These are phyloP conservation scores for Aspergillus luchuensis DNA, from an alignment of 2,329 filamentous ascomycete species.

Conservation along the genomic window DNA sequence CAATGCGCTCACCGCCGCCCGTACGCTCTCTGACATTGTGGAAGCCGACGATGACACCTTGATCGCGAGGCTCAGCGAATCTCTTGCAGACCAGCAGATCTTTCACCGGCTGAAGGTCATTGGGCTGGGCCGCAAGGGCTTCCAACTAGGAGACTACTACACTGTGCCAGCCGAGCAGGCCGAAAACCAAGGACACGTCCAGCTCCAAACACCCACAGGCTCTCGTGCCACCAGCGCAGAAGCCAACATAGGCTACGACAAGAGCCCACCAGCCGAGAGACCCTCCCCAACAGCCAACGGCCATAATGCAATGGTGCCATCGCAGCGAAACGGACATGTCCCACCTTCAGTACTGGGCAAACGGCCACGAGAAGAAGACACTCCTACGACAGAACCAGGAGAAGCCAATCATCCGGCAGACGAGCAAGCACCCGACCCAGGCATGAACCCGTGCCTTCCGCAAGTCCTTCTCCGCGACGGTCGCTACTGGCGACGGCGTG, in stretches of 20 bases:
- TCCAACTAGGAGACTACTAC: slow-evolving; percentile 41
- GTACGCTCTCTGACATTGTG: slow-evolving; percentile 37
- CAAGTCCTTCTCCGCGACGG: slow-evolving; percentile 18
- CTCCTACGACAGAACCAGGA: not conserved
- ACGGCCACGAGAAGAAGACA: slow-evolving; percentile 20
- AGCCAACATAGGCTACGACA: slow-evolving; percentile 6
- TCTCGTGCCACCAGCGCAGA: slow-evolving; percentile 15
- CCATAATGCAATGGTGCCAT: not conserved
- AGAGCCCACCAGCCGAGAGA: slow-evolving; percentile 2
- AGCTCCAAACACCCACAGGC: slow-evolving; percentile 19
- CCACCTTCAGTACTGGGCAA: slow-evolving; percentile 25
- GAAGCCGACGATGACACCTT: slow-evolving; percentile 41
- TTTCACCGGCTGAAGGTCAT: slow-evolving; percentile 38
- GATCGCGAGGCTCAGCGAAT: slow-evolving; percentile 32
- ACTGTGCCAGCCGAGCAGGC: slow-evolving; percentile 27
- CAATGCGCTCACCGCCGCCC: slow-evolving; percentile 20
- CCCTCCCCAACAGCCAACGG: not conserved
- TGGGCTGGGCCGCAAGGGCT: slow-evolving; percentile 44
- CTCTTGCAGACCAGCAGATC: slow-evolving; percentile 36
- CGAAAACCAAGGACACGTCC: slow-evolving; percentile 9
- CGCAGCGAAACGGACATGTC: not conserved
- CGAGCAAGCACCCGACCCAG: not conserved
- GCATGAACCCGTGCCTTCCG: slow-evolving; percentile 5
- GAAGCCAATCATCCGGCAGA: not conserved
- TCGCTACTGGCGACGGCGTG: slow-evolving; percentile 34